Evolutionary conservation across 495 filamentous ascomycete species (phyloP), one percentile per base, ranked within the genome.

Genomic region (Parachaetomium inaequale): DNA sequence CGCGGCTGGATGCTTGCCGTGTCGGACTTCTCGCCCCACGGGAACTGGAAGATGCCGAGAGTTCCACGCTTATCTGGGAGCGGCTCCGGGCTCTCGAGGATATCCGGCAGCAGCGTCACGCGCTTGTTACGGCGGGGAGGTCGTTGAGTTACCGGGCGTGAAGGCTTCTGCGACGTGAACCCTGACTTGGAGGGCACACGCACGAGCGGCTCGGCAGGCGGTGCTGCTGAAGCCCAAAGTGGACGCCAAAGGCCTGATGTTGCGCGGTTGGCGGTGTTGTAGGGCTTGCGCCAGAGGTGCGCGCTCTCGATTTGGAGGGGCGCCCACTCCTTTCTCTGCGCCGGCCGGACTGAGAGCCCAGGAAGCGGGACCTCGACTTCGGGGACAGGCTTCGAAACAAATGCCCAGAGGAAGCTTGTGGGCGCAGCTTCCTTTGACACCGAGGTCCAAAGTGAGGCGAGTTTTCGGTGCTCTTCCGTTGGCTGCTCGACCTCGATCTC

Each of bases 21-120:
- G 61, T 85, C 81, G 28, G 82, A 84, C 64, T 68, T 78, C 61
- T 83, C 81, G 23, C 82, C 82, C 80, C 80, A 85, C 0, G 82
- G 79, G 61, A 83, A 83, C 63, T 84, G 80, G 68, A 83, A 85
- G 55, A 85, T 79, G 5, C 81, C 82, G 10, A 85, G 70, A 6
- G 77, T 82, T 32, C 76, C 81, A 14, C 75, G 70, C 62, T 79
- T 80, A 51, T 81, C 68, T 15, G 81, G 81, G 12, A 84, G 68
- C 49, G 81, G 81, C 58, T 79, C 67, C 7, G 82, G 82, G 64
- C 75, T 82, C 60, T 85, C 82, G 29, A 83, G 62, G 61, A 85
- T 85, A 61, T 85, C 82, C 8, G 82, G 82, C 4, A 85, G 74
- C 40, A 81, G 66, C 45, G 79, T 82, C 11, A 82, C 63, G 46